phyloP scores from a whole-genome alignment of 805 yeast genomes.

The Zygoascus bituminiphila region DNA sequence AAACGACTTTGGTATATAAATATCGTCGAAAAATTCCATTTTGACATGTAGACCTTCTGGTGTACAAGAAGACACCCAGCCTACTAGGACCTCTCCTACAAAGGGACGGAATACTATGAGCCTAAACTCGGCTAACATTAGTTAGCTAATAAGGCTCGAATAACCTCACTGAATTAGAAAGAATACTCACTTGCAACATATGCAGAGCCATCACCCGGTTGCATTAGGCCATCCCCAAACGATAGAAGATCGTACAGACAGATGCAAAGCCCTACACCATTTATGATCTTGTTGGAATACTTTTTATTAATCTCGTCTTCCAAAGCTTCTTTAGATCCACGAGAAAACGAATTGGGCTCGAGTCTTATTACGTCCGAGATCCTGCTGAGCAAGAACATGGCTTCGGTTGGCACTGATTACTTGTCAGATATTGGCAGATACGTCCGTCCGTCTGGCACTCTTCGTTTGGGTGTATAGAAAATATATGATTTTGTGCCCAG shows the following conservation, averaged over 20 bases:
- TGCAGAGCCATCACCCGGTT: constrained; percentile 92
- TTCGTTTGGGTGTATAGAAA: no score
- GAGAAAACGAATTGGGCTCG: constrained; percentile 75
- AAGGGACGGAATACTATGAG: constrained; percentile 86
- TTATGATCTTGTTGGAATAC: constrained; percentile 78
- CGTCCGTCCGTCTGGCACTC: no score
- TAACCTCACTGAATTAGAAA: background rate
- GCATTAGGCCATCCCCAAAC: constrained; percentile 81
- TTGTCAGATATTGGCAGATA: no score
- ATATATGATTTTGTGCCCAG: background rate
- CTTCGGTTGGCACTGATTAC: no score
- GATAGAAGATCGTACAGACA: constrained; percentile 74
- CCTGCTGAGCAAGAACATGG: constrained; percentile 78
- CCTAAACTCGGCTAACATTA: constrained; percentile 49
- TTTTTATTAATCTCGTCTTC: constrained; percentile 75
- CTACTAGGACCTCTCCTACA: constrained; percentile 85
- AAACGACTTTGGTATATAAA: constrained; percentile 76
- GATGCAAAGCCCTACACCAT: constrained; percentile 75
- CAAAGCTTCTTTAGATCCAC: constrained; percentile 64
- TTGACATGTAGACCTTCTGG: constrained; percentile 79
- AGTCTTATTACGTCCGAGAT: constrained; percentile 79
- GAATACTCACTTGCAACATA: constrained; percentile 43
- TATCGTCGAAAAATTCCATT: constrained; percentile 85
- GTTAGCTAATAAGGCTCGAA: background rate
- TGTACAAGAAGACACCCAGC: constrained; percentile 86